Conservation (phyloP, 2,329 filamentous ascomycete genomes). For the Sclerotinia trifoliorum region DNA sequence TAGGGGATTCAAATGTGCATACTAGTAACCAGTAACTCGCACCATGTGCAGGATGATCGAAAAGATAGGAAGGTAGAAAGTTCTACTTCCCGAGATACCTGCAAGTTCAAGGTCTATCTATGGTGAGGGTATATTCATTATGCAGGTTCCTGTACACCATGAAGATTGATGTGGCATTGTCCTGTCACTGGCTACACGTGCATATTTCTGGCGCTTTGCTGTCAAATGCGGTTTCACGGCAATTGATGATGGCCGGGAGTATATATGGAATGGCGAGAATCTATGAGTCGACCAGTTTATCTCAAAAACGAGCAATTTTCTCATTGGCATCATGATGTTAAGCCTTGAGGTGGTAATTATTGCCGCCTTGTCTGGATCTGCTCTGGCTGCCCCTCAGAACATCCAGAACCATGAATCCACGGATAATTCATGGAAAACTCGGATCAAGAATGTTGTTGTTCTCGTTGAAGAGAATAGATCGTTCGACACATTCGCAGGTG, state of each 20-base stretch:
- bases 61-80: conserved; percentile 21
- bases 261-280: conserved; percentile 11
- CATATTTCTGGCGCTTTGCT: background rate
- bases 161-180: conserved; percentile 5
- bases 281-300: background rate
- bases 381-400: conserved; percentile 28
- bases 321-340: conserved; percentile 17
- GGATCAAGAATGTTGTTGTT: conserved; percentile 51
- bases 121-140: background rate
- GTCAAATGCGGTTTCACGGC: background rate
- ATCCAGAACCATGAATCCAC: conserved; percentile 26
- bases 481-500: conserved; percentile 45
- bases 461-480: conserved; percentile 46
- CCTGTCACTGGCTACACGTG: conserved; percentile 22
- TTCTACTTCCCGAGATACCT: conserved; percentile 7
- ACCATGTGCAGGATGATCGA: conserved; percentile 16
- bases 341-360: conserved; percentile 20
- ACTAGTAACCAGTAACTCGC: background rate
- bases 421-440: conserved; percentile 36
- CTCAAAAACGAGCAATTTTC: background rate
- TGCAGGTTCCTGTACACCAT: background rate
- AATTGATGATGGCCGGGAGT: background rate
- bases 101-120: conserved; percentile 12
- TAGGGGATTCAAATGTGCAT: background rate
- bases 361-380: conserved; percentile 29